Conservation (phyloP, 768 basidiomycete species). For the Boletus rubroflammeus region DNA sequence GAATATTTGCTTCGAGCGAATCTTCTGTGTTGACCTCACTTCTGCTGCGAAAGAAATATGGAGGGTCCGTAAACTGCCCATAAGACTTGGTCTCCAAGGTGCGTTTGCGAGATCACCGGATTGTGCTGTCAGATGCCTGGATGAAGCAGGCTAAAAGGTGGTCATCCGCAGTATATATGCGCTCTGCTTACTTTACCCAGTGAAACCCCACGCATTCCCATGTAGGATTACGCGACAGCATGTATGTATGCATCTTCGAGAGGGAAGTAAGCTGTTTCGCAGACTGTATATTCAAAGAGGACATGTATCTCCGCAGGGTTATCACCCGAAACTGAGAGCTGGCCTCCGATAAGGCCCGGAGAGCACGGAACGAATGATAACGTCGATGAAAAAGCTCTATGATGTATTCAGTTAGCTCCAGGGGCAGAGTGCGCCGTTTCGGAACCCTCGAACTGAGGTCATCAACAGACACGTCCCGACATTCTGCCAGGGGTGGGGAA, state of each 20-base stretch:
- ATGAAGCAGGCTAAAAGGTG: not conserved
- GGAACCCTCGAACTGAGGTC: not conserved
- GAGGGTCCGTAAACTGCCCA: slow-evolving; percentile 38
- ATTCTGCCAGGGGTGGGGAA: slow-evolving; percentile 19
- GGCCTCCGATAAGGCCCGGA: slow-evolving; percentile 39
- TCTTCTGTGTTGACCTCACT: slow-evolving; percentile 43
- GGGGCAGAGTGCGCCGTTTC: slow-evolving; percentile 23
- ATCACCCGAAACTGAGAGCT: slow-evolving; percentile 43
- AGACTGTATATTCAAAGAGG: slow-evolving; percentile 17
- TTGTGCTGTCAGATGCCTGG: slow-evolving; percentile 20
- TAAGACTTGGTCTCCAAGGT: slow-evolving; percentile 26
- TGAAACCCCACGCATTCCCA: slow-evolving; percentile 30
- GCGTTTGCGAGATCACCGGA: slow-evolving; percentile 19
- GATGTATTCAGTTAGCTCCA: slow-evolving; percentile 33
- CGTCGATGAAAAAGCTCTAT: slow-evolving; percentile 20
- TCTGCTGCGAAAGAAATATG: slow-evolving; percentile 42
- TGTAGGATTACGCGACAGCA: slow-evolving; percentile 17
- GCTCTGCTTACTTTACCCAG: slow-evolving; percentile 46
- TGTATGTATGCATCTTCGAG: slow-evolving; percentile 32
- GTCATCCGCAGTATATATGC: slow-evolving; percentile 16
- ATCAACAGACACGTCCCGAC: not conserved
- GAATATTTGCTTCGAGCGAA: slow-evolving; percentile 34
- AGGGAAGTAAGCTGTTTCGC: slow-evolving; percentile 25
- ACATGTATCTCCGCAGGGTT: slow-evolving; percentile 37
- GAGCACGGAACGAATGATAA: slow-evolving; percentile 30